These are phyloP conservation scores for Diplodia scrobiculata DNA, from an alignment of 2,329 filamentous ascomycete species.

Conservation along the genomic window DNA sequence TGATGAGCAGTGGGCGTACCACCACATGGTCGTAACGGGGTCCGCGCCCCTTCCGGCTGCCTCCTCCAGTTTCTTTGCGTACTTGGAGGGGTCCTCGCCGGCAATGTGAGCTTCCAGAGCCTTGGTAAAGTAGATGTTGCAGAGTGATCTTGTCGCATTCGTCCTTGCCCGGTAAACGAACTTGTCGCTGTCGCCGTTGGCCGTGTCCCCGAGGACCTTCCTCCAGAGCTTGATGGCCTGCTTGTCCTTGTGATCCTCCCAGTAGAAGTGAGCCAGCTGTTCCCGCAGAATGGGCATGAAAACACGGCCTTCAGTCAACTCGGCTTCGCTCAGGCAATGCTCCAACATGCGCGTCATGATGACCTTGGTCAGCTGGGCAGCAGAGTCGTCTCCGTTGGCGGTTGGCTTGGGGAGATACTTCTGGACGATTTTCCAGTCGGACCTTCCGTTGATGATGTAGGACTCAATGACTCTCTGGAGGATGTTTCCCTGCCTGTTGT, in stretches of 20 bases:
- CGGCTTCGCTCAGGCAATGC: slow-evolving; percentile 14
- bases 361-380: background rate
- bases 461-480: slow-evolving; percentile 8
- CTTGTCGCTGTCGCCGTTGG: slow-evolving; percentile 13
- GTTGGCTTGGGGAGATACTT: slow-evolving; percentile 16
- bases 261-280: slow-evolving; percentile 16
- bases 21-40: slow-evolving; percentile 17
- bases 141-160: slow-evolving; percentile 16
- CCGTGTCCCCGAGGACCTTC: slow-evolving; percentile 14
- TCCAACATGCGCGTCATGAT: slow-evolving; percentile 15
- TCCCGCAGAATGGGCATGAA: slow-evolving; percentile 14
- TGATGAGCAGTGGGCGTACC: slow-evolving; percentile 24
- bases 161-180: slow-evolving; percentile 16
- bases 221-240: slow-evolving; percentile 23
- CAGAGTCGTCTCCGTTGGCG: slow-evolving; percentile 5
- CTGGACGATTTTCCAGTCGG: slow-evolving; percentile 16
- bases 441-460: slow-evolving; percentile 12
- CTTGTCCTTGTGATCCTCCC: slow-evolving; percentile 22
- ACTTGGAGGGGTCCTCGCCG: slow-evolving; percentile 15
- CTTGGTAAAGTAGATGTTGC: slow-evolving; percentile 25
- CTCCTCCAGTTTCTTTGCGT: slow-evolving; percentile 15
- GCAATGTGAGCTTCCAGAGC: slow-evolving; percentile 19
- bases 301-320: slow-evolving; percentile 6
- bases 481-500: slow-evolving; percentile 4
- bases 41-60: slow-evolving; percentile 19